phyloP scores from a whole-genome alignment of 2,329 filamentous ascomycete species.

The Polytolypa hystricis region DNA sequence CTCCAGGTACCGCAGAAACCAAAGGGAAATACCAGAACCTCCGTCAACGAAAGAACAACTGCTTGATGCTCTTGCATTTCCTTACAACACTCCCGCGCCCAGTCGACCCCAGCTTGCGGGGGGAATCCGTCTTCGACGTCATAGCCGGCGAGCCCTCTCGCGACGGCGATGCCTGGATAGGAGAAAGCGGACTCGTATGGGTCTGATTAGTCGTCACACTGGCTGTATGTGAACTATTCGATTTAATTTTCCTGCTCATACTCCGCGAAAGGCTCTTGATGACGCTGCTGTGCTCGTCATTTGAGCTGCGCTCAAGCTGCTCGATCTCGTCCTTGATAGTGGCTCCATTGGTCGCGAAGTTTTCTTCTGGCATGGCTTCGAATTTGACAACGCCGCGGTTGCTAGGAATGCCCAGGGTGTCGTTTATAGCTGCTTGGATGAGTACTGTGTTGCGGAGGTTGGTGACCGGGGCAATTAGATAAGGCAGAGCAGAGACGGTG shows the following conservation, averaged over 20 bases:
- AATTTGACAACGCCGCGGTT: conserved; percentile 65
- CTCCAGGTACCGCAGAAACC: too few species aligned
- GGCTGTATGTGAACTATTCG: conserved; percentile 17
- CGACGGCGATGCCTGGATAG: not conserved
- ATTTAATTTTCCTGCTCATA: conserved; percentile 27
- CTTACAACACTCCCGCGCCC: conserved; percentile 11
- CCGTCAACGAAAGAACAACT: conserved; percentile 12
- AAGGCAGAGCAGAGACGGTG: conserved; percentile 58
- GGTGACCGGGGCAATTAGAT: conserved; percentile 57
- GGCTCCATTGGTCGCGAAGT: conserved; percentile 57
- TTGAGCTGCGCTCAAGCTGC: conserved; percentile 37
- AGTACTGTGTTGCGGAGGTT: conserved; percentile 75
- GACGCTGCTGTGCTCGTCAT: conserved; percentile 29
- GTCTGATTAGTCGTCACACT: not conserved
- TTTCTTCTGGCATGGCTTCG: conserved; percentile 56
- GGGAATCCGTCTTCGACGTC: not conserved
- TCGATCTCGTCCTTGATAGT: conserved; percentile 61
- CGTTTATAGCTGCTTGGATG: conserved; percentile 63
- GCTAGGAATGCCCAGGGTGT: conserved; percentile 54
- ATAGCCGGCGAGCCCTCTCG: not conserved
- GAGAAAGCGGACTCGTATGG: not conserved
- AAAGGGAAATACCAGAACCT: too few species aligned
- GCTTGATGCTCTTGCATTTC: conserved; percentile 17
- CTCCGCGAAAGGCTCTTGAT: conserved; percentile 30
- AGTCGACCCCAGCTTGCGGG: not conserved